These are phyloP conservation scores for Myriosclerotinia duriaeana DNA, from an alignment of 2,329 filamentous ascomycete genomes.

Conservation along the genomic window DNA sequence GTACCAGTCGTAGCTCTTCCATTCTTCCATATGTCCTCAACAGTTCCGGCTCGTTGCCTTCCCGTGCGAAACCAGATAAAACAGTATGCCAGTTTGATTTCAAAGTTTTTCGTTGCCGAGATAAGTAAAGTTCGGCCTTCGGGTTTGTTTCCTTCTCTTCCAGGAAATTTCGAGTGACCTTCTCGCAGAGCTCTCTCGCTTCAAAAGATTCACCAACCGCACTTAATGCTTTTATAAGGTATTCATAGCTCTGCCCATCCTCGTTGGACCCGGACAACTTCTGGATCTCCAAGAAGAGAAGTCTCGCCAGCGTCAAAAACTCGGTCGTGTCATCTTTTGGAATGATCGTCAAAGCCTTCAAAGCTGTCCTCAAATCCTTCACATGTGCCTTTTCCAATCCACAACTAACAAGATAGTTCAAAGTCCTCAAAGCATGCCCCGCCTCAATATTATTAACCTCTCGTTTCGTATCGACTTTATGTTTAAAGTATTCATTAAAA, in stretches of 20 bases:
- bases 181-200: constrained; percentile 31
- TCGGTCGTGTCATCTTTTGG: constrained; percentile 31
- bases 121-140: no score
- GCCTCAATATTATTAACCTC: constrained; percentile 67
- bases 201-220: constrained; percentile 33
- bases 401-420: constrained; percentile 55
- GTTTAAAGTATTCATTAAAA: constrained; percentile 62
- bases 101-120: constrained; percentile 32
- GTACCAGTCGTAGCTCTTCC: constrained; percentile 48
- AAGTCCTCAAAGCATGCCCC: constrained; percentile 56
- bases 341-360: constrained; percentile 27
- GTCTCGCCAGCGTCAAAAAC: constrained; percentile 32
- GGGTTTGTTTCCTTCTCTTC: neutral
- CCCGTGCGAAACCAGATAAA: constrained; percentile 60
- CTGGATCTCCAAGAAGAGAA: constrained; percentile 31
- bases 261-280: constrained; percentile 9
- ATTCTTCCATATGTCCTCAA: constrained; percentile 55
- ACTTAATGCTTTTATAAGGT: constrained; percentile 26
- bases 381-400: constrained; percentile 23
- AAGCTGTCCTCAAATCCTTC: constrained; percentile 29
- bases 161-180: neutral
- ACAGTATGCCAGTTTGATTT: constrained; percentile 49
- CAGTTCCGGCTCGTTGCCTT: constrained; percentile 59
- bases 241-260: constrained; percentile 6
- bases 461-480: constrained; percentile 50